phyloP scores from a whole-genome alignment of 164 flowering plant species.

The Tetrastigma voinierianum region DNA sequence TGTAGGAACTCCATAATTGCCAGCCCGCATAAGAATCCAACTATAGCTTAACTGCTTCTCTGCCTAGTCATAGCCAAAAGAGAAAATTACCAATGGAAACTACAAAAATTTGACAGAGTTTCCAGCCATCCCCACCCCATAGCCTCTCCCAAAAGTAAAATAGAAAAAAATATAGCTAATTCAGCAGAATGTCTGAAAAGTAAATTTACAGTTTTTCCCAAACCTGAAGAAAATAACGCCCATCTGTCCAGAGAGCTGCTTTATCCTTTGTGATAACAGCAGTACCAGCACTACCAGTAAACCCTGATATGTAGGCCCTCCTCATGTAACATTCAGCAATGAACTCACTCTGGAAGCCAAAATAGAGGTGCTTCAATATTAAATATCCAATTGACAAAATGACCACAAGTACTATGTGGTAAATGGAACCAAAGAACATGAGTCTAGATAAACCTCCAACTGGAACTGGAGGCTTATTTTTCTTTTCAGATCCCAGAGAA shows the following conservation, averaged over 20 bases:
- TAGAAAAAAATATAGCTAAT: background rate
- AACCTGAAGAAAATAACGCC: conserved; percentile 98
- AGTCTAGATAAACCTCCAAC: no score
- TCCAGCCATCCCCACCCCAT: no score
- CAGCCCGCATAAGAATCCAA: conserved; percentile 95
- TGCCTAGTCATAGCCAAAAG: conserved; percentile 47
- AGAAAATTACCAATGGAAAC: background rate
- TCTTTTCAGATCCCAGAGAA: no score
- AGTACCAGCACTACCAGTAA: conserved; percentile 98
- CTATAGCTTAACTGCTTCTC: conserved; percentile 81
- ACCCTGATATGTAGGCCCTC: conserved; percentile 87
- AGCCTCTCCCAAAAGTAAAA: no score
- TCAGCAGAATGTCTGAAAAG: background rate
- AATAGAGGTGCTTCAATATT: background rate
- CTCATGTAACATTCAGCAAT: conserved; percentile 93
- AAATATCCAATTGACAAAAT: background rate
- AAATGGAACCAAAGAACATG: background rate
- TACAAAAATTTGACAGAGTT: background rate
- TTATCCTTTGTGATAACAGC: conserved; percentile 92
- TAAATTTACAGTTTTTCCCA: background rate
- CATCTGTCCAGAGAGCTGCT: conserved; percentile 99
- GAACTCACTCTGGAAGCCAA: conserved; percentile 75
- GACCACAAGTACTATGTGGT: background rate
- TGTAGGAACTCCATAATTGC: conserved; percentile 83
- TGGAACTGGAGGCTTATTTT: no score